Conservation (phyloP, 2,329 filamentous ascomycete species). For the Trichophaea hybrida region DNA sequence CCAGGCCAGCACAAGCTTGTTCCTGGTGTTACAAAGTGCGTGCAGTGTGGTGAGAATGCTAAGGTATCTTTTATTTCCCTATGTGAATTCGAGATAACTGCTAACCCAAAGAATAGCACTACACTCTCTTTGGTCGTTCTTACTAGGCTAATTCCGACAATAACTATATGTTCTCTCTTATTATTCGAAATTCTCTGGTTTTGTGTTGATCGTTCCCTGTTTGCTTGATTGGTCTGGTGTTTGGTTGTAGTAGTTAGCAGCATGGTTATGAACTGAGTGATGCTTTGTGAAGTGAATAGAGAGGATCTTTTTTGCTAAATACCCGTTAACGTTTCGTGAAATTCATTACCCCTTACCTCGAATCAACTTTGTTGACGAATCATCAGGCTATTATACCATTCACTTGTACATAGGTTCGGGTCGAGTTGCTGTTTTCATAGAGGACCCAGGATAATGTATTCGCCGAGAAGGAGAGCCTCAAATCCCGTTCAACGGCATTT, state of each 20-base stretch:
- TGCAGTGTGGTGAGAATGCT: slow-evolving; percentile 32
- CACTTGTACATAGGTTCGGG: too few species aligned
- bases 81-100: neutral
- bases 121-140: slow-evolving; percentile 22
- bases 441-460: too few species aligned
- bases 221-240: neutral
- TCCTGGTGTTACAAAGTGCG: slow-evolving; percentile 72
- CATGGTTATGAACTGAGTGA: too few species aligned
- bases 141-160: slow-evolving; percentile 10
- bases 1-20: slow-evolving; percentile 47
- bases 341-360: too few species aligned
- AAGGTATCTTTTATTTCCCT: slow-evolving; percentile 18
- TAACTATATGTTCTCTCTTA: neutral
- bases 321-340: too few species aligned
- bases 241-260: neutral
- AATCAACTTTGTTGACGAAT: too few species aligned
- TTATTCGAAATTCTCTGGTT: neutral
- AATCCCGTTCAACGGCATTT: too few species aligned
- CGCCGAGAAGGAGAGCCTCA: too few species aligned
- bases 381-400: too few species aligned
- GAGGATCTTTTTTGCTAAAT: too few species aligned
- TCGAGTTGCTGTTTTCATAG: too few species aligned
- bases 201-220: neutral
- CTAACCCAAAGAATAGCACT: slow-evolving; percentile 11
- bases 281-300: too few species aligned